Conservation (phyloP, 148 eudicot genomes). For the Rhododendron griersonianum region DNA sequence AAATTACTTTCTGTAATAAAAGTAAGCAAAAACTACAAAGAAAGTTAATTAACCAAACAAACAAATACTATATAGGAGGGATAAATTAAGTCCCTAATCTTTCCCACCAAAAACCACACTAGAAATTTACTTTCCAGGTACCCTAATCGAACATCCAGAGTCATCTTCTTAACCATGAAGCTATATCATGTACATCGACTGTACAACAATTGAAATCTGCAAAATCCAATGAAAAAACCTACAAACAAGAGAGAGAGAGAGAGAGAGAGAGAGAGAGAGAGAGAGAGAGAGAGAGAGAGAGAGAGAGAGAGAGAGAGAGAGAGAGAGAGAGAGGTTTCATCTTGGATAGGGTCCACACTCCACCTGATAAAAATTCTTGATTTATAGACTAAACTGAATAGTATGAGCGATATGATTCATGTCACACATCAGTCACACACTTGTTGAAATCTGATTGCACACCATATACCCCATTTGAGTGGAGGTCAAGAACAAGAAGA, state of each 20-base stretch:
- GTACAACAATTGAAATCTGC: neutral
- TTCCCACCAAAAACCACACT: neutral
- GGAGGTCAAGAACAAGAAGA: slow-evolving; percentile 18
- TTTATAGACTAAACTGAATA: neutral
- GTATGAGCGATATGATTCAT: neutral
- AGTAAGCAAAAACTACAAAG: neutral
- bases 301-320: too few relatives aligned
- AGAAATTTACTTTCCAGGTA: neutral
- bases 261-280: too few relatives aligned
- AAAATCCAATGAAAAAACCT: neutral
- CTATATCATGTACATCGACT: neutral
- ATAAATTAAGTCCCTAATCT: neutral
- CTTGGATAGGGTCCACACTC: neutral
- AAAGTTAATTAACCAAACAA: neutral
- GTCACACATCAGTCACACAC: neutral
- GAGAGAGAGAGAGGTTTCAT: neutral
- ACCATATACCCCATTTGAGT: neutral
- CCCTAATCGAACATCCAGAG: too few relatives aligned
- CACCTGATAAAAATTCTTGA: neutral
- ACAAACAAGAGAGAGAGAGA: neutral
- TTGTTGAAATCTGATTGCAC: neutral
- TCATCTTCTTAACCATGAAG: neutral
- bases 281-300: too few relatives aligned
- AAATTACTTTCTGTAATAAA: neutral
- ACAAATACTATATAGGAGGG: neutral